Evolutionary conservation across 768 basidiomycete species (phyloP), one percentile per base, ranked within the genome.

Genomic region (Sporobolomyces roseus): DNA sequence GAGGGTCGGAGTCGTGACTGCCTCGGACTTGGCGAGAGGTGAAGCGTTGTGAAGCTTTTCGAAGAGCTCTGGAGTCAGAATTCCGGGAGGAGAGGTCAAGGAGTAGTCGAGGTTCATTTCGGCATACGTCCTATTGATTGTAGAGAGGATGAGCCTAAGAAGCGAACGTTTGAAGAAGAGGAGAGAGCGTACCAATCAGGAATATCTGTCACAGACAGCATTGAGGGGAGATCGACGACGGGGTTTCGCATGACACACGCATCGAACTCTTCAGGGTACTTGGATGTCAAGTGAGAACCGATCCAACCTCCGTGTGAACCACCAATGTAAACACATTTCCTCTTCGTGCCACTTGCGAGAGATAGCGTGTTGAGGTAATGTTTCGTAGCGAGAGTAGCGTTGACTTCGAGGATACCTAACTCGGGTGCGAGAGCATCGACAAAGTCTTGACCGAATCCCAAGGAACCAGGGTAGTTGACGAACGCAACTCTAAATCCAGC

Each of bases 301-400:
- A 88, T 79, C 75, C 86, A 88, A 2, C 88, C 88, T 0, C 87
- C 87, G 66, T 90, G 88, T 52, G 85, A 86, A 46, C 88, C 88
- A 7, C 88, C 88, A 58, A 79, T 79, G 1, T 88, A 75, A 35
- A 87, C 80, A 58, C 85, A 82, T 68, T 83, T 83, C 10, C 84
- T 85, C 21, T 78, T 77, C 1, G 82, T 83, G 19, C 80, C 75
- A 49, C 80, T 78, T 1, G 85, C 82, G 1, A 88, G 77, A 1
- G 83, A 84, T 6, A 82, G 76, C 19, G 78, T 74, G 36, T 85
- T 78, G 49, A 88, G 82, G 67, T 85, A 80, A 27, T 80, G 76
- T 3, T 83, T 81, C 2, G 85, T 81, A 10, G 81, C 83, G 23
- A 86, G 82, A 66, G 85, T 87, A 58, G 88, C 87, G 46, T 82